Conservation (phyloP, 345 rosid species). For the Turritis glabra region DNA sequence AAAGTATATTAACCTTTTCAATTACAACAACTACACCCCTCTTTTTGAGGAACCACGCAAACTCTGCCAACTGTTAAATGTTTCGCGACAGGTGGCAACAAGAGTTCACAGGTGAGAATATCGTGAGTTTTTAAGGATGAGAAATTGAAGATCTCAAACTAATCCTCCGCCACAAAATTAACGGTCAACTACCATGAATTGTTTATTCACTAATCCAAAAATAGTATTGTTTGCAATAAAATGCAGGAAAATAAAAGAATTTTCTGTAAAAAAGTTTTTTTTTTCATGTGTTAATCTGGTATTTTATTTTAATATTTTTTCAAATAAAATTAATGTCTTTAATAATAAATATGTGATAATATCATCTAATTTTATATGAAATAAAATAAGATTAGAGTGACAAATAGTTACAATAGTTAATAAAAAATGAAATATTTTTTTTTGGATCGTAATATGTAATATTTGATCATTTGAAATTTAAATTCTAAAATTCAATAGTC, state of each 20-base stretch:
- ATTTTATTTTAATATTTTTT: no score
- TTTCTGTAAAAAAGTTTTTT: no score
- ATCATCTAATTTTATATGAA: no score
- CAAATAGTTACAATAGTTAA: no score
- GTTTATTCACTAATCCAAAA: slow-evolving; percentile 9
- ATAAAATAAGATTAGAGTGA: no score
- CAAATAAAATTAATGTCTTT: no score
- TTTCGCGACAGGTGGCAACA: slow-evolving; percentile 18
- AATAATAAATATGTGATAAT: no score
- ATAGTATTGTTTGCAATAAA: not conserved
- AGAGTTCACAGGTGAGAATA: not conserved
- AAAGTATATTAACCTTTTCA: not conserved
- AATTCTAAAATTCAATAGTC: no score
- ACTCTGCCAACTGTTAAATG: not conserved
- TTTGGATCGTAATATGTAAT: no score
- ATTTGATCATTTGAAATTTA: not conserved
- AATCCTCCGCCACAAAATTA: slow-evolving; percentile 44
- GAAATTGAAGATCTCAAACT: not conserved
- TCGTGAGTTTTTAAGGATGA: not conserved
- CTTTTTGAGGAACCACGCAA: no score
- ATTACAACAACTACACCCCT: not conserved
- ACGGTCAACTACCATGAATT: slow-evolving; percentile 34
- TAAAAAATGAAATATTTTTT: no score
- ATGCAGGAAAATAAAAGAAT: not conserved
- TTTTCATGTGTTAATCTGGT: no score